Percentiles rank a stretch among this genome's conserved stretches.
Evolutionary conservation across 139 green algal species (phyloP).

Genomic region (Coelastrella sp.): DNA sequence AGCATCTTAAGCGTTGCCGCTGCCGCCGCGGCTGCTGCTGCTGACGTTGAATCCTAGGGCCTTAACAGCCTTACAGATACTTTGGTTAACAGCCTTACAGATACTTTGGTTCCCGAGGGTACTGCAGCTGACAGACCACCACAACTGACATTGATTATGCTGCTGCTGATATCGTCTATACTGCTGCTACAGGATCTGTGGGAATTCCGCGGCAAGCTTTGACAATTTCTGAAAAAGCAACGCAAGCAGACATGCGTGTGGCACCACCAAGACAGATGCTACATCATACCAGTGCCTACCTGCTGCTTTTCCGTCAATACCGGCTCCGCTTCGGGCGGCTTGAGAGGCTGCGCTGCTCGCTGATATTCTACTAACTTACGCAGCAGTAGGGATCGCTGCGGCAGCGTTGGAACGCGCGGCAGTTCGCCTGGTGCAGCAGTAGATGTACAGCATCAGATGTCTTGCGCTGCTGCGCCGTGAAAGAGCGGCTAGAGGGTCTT

Average conservation of each 20-base stretch:
- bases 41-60: no score
- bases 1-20: no score
- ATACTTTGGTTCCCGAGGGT: no score
- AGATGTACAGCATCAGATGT: neutral
- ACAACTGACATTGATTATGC: no score
- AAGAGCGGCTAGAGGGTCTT: neutral
- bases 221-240: neutral
- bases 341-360: neutral
- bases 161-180: no score
- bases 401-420: neutral
- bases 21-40: no score
- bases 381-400: conserved; percentile 29
- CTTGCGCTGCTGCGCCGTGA: neutral
- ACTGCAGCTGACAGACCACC: no score
- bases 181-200: no score
- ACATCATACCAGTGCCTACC: neutral
- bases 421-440: conserved; percentile 24
- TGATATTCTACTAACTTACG: conserved; percentile 25
- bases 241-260: neutral
- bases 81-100: no score
- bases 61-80: no score
- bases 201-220: neutral
- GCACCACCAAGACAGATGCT: no score
- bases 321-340: neutral
- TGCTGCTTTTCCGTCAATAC: neutral